Base-by-base conservation (phyloP, 1,284 basidiomycete species). In the Rhodotorula glutinis region DNA sequence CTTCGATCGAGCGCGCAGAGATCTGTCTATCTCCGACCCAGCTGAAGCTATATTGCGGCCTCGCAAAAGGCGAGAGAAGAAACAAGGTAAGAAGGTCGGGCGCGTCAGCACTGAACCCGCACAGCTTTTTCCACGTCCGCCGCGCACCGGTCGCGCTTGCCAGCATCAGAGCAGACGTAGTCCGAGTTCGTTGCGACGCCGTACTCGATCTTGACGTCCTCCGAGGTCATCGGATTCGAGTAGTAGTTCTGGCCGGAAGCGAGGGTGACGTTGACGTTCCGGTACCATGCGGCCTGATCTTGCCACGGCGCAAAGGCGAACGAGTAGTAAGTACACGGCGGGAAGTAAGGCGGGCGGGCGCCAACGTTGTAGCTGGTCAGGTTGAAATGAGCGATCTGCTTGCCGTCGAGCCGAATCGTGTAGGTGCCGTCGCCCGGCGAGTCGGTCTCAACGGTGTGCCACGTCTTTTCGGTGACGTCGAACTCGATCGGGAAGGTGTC, bases 331-430 rank as follows among this genome's bases (percentile, higher is more conserved):
- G 51, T 46, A 40, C 47, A 62, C 38, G 53, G 53, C 23, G 57
- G 47, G 51, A 57, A 53, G 53, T 49, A 62, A 16, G 46, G n/a
- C 25, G 60, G 59, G 25, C 55, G 62, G 11, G 19, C 38, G 3
- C 52, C 49, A 27, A 53, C 29, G 40, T 56, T 53, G 53, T 66
- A 66, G 19, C 27, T 49, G 30, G n/a, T 61, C 17, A 52, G 40
- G 55, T 66, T 54, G 65, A 66, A 53, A 4, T 55, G 56, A 21
- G 57, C 59, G 41, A 66, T 53, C 25, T 57, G 65, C 29, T 66
- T 49, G 25, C 49, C 51, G 30, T 66, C 43, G 51, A 66, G 54
- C n/a, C 52, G 40, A 29, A 66, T 54, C 21, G 55, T 56, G 59
- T 66, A 62, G 16, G 43, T 56, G 17, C 44, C 41, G 33, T 55